These are phyloP conservation scores for Coemansia sp. DNA, from an alignment of 192 early-diverging fungal species.

Conservation along the genomic window DNA sequence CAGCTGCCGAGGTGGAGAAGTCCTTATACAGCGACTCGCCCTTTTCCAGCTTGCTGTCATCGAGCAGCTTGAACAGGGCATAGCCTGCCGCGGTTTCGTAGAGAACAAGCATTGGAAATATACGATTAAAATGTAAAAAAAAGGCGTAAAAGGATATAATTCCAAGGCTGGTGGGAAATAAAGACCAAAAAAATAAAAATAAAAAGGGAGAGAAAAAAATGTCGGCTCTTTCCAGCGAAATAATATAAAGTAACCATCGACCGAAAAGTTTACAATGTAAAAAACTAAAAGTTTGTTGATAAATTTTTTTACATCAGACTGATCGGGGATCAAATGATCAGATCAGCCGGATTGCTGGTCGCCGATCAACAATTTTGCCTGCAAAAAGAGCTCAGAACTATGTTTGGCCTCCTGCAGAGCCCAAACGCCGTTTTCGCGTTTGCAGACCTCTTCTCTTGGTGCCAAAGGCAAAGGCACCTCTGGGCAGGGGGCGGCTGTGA, in stretches of 20 bases:
- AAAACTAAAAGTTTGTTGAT: slow-evolving; percentile 11
- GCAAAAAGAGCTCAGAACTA: too few relatives aligned
- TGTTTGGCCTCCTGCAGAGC: too few relatives aligned
- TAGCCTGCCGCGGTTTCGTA: slow-evolving; percentile 97
- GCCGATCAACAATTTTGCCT: too few relatives aligned
- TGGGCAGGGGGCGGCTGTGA: too few relatives aligned
- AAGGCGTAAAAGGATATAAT: not conserved
- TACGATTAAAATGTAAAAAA: not conserved
- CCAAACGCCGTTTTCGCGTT: too few relatives aligned
- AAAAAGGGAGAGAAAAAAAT: slow-evolving; percentile 2
- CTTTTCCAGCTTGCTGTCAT: slow-evolving; percentile 84
- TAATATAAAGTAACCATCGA: not conserved
- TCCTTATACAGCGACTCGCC: slow-evolving; percentile 83
- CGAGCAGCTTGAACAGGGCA: slow-evolving; percentile 92
- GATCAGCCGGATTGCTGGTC: not conserved
- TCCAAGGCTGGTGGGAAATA: too few relatives aligned
- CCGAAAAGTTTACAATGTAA: not conserved
- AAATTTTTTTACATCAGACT: not conserved
- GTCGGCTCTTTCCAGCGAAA: not conserved
- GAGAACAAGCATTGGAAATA: slow-evolving; percentile 76
- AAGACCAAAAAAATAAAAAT: not conserved
- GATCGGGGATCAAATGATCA: slow-evolving; percentile 37
- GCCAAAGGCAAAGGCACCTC: too few relatives aligned
- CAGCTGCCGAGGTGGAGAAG: slow-evolving; percentile 83
- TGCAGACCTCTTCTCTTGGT: too few relatives aligned